Evolutionary conservation across 768 basidiomycete genomes (phyloP).

Genomic region (Trametes villosa): DNA sequence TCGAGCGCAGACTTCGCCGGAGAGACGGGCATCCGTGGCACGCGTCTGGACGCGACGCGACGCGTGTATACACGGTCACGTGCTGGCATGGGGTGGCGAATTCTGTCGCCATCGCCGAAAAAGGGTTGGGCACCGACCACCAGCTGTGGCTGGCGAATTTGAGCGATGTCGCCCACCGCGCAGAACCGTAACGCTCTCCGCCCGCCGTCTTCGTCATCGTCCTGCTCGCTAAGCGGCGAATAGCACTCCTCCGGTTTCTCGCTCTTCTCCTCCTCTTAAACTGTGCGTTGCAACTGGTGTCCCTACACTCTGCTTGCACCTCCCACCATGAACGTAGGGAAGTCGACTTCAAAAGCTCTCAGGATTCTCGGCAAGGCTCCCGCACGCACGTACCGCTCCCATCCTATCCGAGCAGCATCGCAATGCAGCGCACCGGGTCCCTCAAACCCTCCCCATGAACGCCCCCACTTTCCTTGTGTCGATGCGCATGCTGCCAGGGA

Average conservation of each 20-base stretch:
- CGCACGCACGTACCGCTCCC: slow-evolving; percentile 7
- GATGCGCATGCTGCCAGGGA: slow-evolving; percentile 79
- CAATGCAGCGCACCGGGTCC: slow-evolving; percentile 16
- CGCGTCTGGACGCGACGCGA: neutral
- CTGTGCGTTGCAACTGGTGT: neutral
- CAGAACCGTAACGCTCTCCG: neutral
- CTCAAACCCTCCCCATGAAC: slow-evolving; percentile 18
- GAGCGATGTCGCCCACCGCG: neutral
- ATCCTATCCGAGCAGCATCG: slow-evolving; percentile 14
- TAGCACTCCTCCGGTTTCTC: neutral
- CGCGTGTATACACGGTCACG: slow-evolving; percentile 19
- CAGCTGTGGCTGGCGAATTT: neutral
- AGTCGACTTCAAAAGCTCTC: slow-evolving; percentile 7
- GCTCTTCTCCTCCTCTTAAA: neutral
- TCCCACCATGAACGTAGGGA: slow-evolving; percentile 16
- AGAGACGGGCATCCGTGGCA: too few species aligned
- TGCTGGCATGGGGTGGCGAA: slow-evolving; percentile 19
- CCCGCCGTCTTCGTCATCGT: slow-evolving; percentile 5
- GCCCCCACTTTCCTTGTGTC: slow-evolving; percentile 69
- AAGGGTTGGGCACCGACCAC: slow-evolving; percentile 1
- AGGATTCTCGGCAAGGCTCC: slow-evolving; percentile 10
- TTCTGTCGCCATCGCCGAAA: slow-evolving; percentile 27
- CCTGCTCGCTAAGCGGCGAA: slow-evolving; percentile 1
- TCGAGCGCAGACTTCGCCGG: neutral
- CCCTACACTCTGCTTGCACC: neutral